Evolutionary conservation across 192 early-diverging fungal genomes (phyloP).

Genomic region (Coemansia sp.): DNA sequence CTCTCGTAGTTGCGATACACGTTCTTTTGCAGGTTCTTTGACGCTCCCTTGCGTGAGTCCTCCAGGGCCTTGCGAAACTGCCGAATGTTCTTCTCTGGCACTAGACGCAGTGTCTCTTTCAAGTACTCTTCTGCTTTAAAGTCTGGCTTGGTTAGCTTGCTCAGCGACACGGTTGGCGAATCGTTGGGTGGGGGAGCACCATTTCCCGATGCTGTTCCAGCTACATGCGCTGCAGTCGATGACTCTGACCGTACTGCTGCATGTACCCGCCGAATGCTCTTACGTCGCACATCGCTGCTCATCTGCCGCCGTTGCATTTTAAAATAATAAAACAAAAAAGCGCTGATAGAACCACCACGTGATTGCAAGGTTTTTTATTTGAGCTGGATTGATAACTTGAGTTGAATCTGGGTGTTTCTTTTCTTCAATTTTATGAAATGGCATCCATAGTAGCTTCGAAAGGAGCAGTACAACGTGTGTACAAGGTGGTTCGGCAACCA

Average conservation of each 20-base stretch:
- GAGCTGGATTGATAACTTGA: no score
- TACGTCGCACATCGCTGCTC: conserved; percentile 7
- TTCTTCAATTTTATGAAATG: no score
- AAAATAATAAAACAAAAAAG: not conserved
- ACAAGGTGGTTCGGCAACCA: no score
- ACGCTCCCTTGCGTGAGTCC: conserved; percentile 59
- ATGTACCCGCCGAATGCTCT: conserved; percentile 29
- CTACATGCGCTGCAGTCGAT: not conserved
- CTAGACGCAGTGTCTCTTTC: conserved; percentile 30
- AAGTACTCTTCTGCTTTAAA: conserved; percentile 46
- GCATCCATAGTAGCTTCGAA: no score
- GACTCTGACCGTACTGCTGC: conserved; percentile 9
- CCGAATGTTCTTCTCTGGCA: conserved; percentile 31
- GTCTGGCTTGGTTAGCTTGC: conserved; percentile 36
- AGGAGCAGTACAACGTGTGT: no score
- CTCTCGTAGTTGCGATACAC: conserved; percentile 73
- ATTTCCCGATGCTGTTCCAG: not conserved
- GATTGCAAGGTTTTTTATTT: no score
- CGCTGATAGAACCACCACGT: not conserved
- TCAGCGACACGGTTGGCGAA: conserved; percentile 32
- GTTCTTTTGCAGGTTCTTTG: conserved; percentile 63
- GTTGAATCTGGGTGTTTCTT: no score
- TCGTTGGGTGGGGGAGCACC: conserved; percentile 13
- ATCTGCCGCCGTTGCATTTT: not conserved
- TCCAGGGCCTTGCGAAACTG: conserved; percentile 56